phyloP scores from a whole-genome alignment of 2,329 filamentous ascomycete genomes.

The Sporothrix mexicana region DNA sequence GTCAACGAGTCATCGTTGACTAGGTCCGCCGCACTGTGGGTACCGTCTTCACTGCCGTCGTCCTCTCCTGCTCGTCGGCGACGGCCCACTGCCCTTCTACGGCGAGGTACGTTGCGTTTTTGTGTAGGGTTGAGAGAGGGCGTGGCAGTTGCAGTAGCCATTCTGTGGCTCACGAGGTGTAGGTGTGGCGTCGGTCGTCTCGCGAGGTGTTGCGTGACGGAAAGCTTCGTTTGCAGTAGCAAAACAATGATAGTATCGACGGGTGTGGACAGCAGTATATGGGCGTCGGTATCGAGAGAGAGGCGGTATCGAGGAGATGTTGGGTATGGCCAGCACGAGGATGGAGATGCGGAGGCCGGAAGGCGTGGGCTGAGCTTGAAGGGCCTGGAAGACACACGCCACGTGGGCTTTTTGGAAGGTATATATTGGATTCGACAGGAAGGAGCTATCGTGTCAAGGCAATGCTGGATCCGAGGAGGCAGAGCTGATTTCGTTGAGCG shows the following conservation, averaged over 20 bases:
- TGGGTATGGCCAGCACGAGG: constrained; percentile 2
- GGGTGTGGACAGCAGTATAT: background rate
- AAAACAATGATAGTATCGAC: background rate
- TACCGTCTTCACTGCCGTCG: constrained; percentile 66
- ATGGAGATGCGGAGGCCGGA: background rate
- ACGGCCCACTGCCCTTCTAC: constrained; percentile 70
- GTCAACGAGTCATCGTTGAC: constrained; percentile 69
- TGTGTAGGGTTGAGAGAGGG: constrained; percentile 30
- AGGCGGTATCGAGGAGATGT: background rate
- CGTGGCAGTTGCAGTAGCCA: constrained; percentile 33
- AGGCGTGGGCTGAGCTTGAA: background rate
- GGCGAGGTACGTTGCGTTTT: constrained; percentile 50
- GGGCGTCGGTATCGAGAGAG: background rate
- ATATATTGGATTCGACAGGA: background rate
- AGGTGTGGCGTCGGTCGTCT: background rate
- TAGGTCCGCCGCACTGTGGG: constrained; percentile 58
- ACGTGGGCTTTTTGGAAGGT: background rate
- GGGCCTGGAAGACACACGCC: background rate
- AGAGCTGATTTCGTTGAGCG: background rate
- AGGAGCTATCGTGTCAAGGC: background rate
- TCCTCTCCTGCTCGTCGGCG: constrained; percentile 73
- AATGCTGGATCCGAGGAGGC: background rate
- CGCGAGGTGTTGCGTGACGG: background rate
- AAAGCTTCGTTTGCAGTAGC: background rate
- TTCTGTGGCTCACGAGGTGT: constrained; percentile 22